Evolutionary conservation across 805 yeast species (phyloP).

Genomic region (Candida bentonensis): DNA sequence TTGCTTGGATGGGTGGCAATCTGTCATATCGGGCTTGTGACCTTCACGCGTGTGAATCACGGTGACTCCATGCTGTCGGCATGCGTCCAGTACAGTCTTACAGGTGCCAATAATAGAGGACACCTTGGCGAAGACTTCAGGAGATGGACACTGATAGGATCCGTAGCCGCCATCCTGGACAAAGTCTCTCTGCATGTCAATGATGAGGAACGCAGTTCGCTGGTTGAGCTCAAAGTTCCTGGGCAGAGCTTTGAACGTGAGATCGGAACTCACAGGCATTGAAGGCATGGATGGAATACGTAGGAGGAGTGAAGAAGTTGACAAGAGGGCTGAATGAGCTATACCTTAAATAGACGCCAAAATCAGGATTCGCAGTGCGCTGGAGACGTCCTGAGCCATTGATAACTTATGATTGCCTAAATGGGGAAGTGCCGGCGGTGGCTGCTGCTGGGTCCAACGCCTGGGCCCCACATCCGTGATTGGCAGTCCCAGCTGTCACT

Average conservation of each 20-base stretch:
- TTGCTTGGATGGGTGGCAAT: conserved; percentile 19
- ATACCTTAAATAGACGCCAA: no score
- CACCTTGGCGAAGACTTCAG: conserved; percentile 17
- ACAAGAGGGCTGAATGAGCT: no score
- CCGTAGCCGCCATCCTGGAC: conserved; percentile 20
- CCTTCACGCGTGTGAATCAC: conserved; percentile 23
- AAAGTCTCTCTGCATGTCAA: conserved; percentile 24
- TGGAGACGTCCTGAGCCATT: no score
- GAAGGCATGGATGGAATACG: no score
- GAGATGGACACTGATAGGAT: conserved; percentile 17
- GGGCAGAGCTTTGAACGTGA: conserved; percentile 9
- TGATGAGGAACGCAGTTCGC: conserved; percentile 18
- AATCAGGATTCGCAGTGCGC: no score
- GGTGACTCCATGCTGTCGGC: conserved; percentile 17
- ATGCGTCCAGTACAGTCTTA: conserved; percentile 13
- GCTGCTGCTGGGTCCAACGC: no score
- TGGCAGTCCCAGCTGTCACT: no score
- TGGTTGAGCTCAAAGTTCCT: conserved; percentile 14
- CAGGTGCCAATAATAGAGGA: conserved; percentile 14
- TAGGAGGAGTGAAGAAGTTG: no score
- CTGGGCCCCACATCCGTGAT: no score
- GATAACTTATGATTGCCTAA: no score
- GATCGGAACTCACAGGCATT: neutral
- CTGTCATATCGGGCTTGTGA: conserved; percentile 18
- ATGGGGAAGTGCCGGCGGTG: no score